phyloP scores from a whole-genome alignment of 2,329 filamentous ascomycete genomes.

The Penicillium griseofulvum region DNA sequence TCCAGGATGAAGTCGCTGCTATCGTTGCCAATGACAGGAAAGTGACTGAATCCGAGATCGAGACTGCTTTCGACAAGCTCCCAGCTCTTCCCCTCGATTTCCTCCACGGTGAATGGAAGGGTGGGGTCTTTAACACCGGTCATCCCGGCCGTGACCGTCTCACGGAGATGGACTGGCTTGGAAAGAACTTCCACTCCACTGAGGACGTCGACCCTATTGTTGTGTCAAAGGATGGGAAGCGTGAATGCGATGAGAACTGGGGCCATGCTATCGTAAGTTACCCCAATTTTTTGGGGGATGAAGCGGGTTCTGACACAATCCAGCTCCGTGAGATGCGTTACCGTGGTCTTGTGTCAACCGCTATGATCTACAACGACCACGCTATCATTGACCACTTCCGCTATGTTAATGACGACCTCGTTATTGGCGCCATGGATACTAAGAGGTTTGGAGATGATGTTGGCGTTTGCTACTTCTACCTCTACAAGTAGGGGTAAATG shows the following conservation, averaged over 20 bases:
- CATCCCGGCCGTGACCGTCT: neutral
- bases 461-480: constrained; percentile 28
- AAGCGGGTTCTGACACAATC: neutral
- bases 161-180: neutral
- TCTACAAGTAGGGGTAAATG: neutral
- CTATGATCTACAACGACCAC: constrained; percentile 31
- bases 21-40: neutral
- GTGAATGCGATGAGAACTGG: neutral
- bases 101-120: neutral
- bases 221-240: neutral
- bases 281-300: neutral
- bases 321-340: neutral
- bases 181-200: neutral
- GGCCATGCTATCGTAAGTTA: neutral
- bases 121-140: neutral
- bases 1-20: neutral
- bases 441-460: constrained; percentile 17
- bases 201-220: neutral
- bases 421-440: constrained; percentile 27
- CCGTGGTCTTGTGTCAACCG: constrained; percentile 23
- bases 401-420: constrained; percentile 24
- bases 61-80: neutral
- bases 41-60: constrained; percentile 34
- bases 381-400: constrained; percentile 35
- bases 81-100: constrained; percentile 44